Conservation (phyloP, 2,329 filamentous ascomycete species). For the Whalleya microplaca region DNA sequence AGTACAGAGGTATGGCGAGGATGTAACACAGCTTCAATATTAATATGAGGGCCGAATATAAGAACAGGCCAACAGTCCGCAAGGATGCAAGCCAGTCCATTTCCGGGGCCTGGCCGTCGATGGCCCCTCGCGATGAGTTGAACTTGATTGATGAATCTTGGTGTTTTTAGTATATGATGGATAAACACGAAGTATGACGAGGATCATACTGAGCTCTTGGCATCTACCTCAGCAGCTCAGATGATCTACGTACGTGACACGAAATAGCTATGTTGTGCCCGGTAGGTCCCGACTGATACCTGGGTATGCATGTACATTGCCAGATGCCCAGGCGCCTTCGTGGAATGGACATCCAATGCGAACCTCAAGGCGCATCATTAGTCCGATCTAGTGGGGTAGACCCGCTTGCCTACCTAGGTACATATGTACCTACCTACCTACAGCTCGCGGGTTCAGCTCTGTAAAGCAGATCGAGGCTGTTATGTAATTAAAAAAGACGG, state of each 20-base stretch:
- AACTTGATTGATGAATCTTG: not conserved
- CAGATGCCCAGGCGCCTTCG: too few species aligned
- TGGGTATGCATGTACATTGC: not conserved
- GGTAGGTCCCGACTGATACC: too few species aligned
- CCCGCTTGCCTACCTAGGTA: not conserved
- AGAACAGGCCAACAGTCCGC: slow-evolving; percentile 25
- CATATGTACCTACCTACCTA: not conserved
- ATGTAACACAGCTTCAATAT: slow-evolving; percentile 28
- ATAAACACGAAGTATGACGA: slow-evolving; percentile 13
- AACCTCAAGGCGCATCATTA: too few species aligned
- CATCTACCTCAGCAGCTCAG: slow-evolving; percentile 21
- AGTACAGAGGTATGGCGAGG: slow-evolving; percentile 34
- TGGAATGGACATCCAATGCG: too few species aligned
- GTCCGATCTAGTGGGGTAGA: slow-evolving; percentile 24
- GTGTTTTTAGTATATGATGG: not conserved
- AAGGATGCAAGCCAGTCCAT: slow-evolving; percentile 28
- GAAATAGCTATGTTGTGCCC: too few species aligned
- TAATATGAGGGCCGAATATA: slow-evolving; percentile 23
- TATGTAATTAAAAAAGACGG: slow-evolving; percentile 23
- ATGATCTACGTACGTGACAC: too few species aligned
- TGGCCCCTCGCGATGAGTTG: slow-evolving; percentile 5
- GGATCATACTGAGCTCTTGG: slow-evolving; percentile 18
- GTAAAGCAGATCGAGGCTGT: slow-evolving; percentile 1
- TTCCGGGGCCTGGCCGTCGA: slow-evolving; percentile 14
- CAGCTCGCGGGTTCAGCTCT: too few species aligned